Evolutionary conservation across 2,329 filamentous ascomycete genomes (phyloP).

Genomic region (Ascochyta viciae-villosae): DNA sequence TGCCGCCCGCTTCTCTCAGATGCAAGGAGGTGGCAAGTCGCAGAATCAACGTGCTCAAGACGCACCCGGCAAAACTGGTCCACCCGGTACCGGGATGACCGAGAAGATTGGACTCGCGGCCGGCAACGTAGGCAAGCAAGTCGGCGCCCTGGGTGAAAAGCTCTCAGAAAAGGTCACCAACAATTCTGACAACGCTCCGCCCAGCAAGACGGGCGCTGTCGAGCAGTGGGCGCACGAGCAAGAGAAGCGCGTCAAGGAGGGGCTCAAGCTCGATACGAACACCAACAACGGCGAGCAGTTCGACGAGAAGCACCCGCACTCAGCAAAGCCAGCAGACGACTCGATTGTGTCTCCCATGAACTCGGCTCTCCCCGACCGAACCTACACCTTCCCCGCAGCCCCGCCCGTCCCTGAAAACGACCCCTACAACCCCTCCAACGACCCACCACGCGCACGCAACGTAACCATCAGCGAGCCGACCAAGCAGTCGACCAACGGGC

Average conservation of each 20-base stretch:
- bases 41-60: slow-evolving; percentile 58
- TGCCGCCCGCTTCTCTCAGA: slow-evolving; percentile 75
- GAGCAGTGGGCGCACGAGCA: slow-evolving; percentile 51
- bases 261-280: slow-evolving; percentile 32
- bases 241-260: slow-evolving; percentile 35
- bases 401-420: slow-evolving; percentile 40
- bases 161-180: slow-evolving; percentile 39
- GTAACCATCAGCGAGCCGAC: slow-evolving; percentile 47
- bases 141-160: slow-evolving; percentile 38
- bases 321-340: slow-evolving; percentile 37
- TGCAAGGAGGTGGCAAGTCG: slow-evolving; percentile 63
- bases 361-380: slow-evolving; percentile 28
- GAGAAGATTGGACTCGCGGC: slow-evolving; percentile 34
- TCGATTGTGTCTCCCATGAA: slow-evolving; percentile 41
- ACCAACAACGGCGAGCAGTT: slow-evolving; percentile 13
- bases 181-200: slow-evolving; percentile 24
- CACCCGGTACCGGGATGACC: slow-evolving; percentile 52
- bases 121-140: slow-evolving; percentile 33
- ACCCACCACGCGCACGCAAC: slow-evolving; percentile 38
- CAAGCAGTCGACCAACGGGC: slow-evolving; percentile 14
- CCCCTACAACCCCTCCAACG: slow-evolving; percentile 17
- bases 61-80: slow-evolving; percentile 57
- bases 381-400: slow-evolving; percentile 41
- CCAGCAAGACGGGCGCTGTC: slow-evolving; percentile 36
- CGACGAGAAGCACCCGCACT: slow-evolving; percentile 44